phyloP scores from a whole-genome alignment of 768 basidiomycete species.

The Paxillus ammoniavirescens region DNA sequence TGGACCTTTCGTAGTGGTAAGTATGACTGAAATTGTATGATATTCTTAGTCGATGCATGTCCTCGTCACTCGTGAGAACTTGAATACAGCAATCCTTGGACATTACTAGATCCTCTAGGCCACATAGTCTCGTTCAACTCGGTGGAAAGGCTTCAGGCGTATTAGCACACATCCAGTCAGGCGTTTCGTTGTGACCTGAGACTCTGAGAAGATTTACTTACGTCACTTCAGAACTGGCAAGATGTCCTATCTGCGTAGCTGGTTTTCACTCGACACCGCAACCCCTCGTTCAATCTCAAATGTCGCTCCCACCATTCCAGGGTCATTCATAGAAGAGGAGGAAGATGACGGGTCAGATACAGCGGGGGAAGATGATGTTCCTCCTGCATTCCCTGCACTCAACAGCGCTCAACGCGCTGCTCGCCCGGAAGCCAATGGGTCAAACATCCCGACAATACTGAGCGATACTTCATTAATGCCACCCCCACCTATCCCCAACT shows the following conservation, averaged over 20 bases:
- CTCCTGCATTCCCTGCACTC: constrained; percentile 73
- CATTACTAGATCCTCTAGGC: no score
- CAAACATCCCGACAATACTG: constrained; percentile 31
- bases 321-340: constrained; percentile 27
- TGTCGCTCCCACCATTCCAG: constrained; percentile 16
- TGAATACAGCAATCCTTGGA: no score
- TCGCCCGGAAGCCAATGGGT: constrained; percentile 11
- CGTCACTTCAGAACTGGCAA: not conserved
- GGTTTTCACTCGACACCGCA: constrained; percentile 43
- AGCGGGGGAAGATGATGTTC: constrained; percentile 50
- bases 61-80: no score
- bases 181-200: not conserved
- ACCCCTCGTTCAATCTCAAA: not conserved
- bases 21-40: no score
- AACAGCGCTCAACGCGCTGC: constrained; percentile 68
- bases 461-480: constrained; percentile 54
- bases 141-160: not conserved
- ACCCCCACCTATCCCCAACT: constrained; percentile 42
- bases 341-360: constrained; percentile 39
- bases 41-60: no score
- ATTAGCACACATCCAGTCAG: not conserved
- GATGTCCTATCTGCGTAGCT: constrained; percentile 56
- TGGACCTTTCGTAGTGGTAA: not conserved
- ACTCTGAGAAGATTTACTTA: not conserved
- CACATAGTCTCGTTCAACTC: no score